phyloP scores from a whole-genome alignment of 306 rosid species.

The Rosa lucieae region DNA sequence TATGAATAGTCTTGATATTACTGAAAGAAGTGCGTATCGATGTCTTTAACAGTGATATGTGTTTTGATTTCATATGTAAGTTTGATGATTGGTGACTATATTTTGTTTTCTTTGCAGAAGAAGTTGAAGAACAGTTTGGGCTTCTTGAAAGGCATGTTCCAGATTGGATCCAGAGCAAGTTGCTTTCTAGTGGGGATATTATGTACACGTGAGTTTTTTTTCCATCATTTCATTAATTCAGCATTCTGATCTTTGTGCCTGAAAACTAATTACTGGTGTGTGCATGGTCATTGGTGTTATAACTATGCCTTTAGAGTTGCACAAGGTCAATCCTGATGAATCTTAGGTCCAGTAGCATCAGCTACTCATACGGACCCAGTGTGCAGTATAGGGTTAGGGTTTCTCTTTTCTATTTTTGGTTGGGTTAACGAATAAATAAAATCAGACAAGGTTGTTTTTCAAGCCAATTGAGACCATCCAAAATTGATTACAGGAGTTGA shows the following conservation, averaged over 20 bases:
- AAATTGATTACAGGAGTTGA: background rate
- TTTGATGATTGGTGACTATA: slow-evolving; percentile 22
- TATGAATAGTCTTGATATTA: slow-evolving; percentile 48
- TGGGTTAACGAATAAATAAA: background rate
- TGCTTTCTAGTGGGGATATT: slow-evolving; percentile 42
- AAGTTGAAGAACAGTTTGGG: slow-evolving; percentile 57
- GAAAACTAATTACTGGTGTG: background rate
- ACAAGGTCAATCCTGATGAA: background rate
- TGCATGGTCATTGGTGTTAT: background rate
- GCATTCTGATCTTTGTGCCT: background rate
- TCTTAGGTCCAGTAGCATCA: background rate
- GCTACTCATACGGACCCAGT: background rate
- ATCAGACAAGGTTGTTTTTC: background rate
- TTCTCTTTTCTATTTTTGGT: background rate
- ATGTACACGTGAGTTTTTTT: slow-evolving; percentile 47
- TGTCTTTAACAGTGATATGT: slow-evolving; percentile 11
- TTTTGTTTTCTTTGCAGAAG: slow-evolving; percentile 42
- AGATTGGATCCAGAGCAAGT: slow-evolving; percentile 57
- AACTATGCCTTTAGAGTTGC: background rate
- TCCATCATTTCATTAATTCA: background rate
- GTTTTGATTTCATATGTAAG: slow-evolving; percentile 21
- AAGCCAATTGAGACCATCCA: background rate
- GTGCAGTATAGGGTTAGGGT: background rate
- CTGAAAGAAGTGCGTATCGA: slow-evolving; percentile 51
- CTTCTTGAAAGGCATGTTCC: slow-evolving; percentile 54